phyloP scores from a whole-genome alignment of 306 rosid species.

The Cicer arietinum region DNA sequence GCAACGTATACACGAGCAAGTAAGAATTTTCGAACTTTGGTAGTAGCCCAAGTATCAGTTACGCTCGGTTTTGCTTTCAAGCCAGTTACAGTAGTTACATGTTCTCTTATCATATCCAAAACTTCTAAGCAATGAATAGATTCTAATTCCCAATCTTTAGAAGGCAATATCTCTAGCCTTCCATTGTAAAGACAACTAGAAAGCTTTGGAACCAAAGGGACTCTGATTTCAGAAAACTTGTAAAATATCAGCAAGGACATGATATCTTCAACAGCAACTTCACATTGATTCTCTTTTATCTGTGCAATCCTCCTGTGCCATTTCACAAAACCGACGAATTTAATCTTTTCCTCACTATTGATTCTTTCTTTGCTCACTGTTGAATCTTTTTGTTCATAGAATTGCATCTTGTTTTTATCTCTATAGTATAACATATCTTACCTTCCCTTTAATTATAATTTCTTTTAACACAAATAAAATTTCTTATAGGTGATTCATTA shows the following conservation, averaged over 20 bases:
- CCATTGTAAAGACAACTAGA: conserved; percentile 84
- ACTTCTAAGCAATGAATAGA: conserved; percentile 75
- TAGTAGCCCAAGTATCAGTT: conserved; percentile 84
- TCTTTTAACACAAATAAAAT: too few relatives aligned
- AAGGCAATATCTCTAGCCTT: conserved; percentile 88
- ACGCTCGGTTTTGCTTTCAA: conserved; percentile 84
- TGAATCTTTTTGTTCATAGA: conserved; percentile 8
- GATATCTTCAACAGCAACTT: conserved; percentile 82
- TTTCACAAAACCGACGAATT: conserved; percentile 40
- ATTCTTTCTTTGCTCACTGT: background rate
- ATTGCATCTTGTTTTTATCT: too few relatives aligned
- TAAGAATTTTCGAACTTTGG: conserved; percentile 59
- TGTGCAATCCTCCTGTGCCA: conserved; percentile 86
- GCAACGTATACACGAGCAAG: conserved; percentile 73
- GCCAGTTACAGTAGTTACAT: conserved; percentile 73
- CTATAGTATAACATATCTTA: background rate
- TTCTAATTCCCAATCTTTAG: conserved; percentile 95
- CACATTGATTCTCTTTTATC: conserved; percentile 82
- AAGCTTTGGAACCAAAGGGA: conserved; percentile 81
- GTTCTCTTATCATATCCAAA: conserved; percentile 85
- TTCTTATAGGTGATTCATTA: too few relatives aligned
- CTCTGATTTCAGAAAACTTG: conserved; percentile 90
- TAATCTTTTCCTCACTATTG: too few relatives aligned
- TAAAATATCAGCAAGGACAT: conserved; percentile 76
- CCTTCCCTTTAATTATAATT: background rate